Evolutionary conservation across 108 stramenopile genomes (phyloP), one percentile per base, ranked within the genome.

Genomic region (Skeletonema grethae): DNA sequence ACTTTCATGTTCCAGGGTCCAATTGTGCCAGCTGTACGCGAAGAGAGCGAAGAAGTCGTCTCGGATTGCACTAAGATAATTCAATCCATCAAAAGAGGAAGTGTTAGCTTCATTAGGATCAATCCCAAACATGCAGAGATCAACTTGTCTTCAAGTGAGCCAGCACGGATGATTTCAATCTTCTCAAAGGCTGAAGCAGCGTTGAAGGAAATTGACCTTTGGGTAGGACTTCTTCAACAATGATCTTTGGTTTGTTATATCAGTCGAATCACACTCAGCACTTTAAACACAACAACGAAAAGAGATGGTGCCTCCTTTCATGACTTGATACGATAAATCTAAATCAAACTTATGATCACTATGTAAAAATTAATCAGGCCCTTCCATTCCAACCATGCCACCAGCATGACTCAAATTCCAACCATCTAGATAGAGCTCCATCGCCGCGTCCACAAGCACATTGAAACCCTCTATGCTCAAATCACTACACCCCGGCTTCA

Each of bases 21-120:
- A 0, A 76, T 69, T 56, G 85, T 88, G 2, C 83, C 87, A n/a
- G 83, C 79, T 68, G 76, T 82, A n/a, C 82, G 87, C 10, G 38
- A 65, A 22, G 85, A 88, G 66, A 76, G 76, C 30, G 73, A 82
- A 55, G 83, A 86, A 36, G 80, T 85, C n/a, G 30, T 85, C 3
- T 11, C 16, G 13, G 83, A 88, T 35, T 76, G 79, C 43, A 10
- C 75, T 4, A 61, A 76, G 36, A 70, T 39, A 35, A 60, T 75
- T 25, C 34, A 63, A 25, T 35, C 41, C 43, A 13, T 18, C 18
- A 53, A 9, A 20, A 53, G 32, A 22, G 73, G 75, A 62, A 76
- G 73, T 0, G 69, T 80, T n/a, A 61, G 61, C 48, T 71, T 80
- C 53, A 65, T 80, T 55, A 61, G 79, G 46, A 65, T 80, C 41